These are phyloP conservation scores for Debaryomyces udenii DNA, from an alignment of 1,139 yeast species.

Conservation along the genomic window DNA sequence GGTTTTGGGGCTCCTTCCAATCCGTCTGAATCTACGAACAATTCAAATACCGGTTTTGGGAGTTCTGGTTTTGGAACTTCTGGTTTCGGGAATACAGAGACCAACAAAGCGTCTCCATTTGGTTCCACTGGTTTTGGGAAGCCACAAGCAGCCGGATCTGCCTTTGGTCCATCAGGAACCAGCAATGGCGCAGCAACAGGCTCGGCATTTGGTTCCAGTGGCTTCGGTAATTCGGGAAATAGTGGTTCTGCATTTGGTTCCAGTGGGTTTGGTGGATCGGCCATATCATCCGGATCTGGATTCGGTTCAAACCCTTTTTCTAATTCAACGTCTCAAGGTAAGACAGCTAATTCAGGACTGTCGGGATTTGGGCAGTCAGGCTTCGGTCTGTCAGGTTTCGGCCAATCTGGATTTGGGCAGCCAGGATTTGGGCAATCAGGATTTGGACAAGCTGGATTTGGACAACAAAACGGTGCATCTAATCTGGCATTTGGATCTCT, in stretches of 20 bases:
- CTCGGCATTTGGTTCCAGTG: conserved; percentile 11
- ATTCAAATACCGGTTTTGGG: neutral
- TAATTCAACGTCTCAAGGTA: neutral
- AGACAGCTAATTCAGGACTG: neutral
- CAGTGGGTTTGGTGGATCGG: conserved; percentile 14
- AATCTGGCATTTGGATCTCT: conserved; percentile 12
- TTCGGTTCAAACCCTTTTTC: neutral
- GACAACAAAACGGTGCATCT: conserved; percentile 1
- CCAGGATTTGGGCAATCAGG: conserved; percentile 13
- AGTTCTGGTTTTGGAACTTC: conserved; percentile 21
- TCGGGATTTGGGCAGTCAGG: conserved; percentile 5
- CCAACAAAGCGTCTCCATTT: conserved; percentile 4
- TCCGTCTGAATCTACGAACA: neutral
- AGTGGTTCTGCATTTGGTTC: conserved; percentile 10
- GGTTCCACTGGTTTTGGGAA: conserved; percentile 12
- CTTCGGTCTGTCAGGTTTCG: neutral
- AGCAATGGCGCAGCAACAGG: conserved; percentile 9
- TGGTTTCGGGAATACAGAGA: conserved; percentile 12
- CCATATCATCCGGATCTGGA: conserved; percentile 11
- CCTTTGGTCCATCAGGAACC: conserved; percentile 14
- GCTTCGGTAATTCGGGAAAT: conserved; percentile 15
- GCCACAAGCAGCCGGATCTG: conserved; percentile 4
- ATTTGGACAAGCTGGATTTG: conserved; percentile 16
- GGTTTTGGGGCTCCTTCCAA: conserved; percentile 2
- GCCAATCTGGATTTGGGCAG: conserved; percentile 13